Evolutionary conservation across 139 green algal genomes (phyloP).

Genomic region (Closterium sp.): DNA sequence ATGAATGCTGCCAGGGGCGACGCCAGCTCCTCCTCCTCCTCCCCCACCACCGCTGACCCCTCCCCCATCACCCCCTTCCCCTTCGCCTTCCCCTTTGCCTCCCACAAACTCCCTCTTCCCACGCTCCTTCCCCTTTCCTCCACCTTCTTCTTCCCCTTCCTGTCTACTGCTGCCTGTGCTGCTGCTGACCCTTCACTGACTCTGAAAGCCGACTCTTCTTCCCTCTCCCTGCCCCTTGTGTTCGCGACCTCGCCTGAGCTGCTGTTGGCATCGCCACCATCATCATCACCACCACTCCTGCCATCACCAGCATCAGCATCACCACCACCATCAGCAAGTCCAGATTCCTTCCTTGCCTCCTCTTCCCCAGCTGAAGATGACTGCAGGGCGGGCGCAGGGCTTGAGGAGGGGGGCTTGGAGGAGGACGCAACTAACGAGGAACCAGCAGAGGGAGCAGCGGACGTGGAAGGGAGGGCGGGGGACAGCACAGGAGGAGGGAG

Average conservation of each 20-base stretch:
- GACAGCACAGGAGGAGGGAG: neutral
- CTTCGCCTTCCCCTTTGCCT: neutral
- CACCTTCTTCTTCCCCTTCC: constrained; percentile 8
- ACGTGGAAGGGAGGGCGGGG: neutral
- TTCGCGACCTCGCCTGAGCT: neutral
- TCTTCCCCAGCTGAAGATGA: neutral
- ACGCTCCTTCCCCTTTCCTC: neutral
- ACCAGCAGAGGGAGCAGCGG: neutral
- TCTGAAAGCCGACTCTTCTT: neutral
- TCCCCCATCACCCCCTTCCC: neutral
- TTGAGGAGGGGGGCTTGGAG: neutral
- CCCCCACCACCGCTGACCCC: neutral
- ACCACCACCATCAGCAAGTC: neutral
- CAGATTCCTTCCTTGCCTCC: neutral
- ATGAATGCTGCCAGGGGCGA: constrained; percentile 35
- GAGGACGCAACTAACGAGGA: neutral
- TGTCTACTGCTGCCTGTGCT: neutral
- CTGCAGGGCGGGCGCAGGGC: neutral
- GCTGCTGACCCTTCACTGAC: neutral
- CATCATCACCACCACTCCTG: neutral
- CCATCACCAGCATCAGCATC: neutral
- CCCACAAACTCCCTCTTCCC: neutral
- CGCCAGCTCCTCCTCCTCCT: neutral
- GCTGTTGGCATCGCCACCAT: neutral
- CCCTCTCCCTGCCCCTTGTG: neutral